A percentile compares a stretch with the other conserved stretches of the same genome.
These are phyloP conservation scores for Botrytis sinoallii DNA, from an alignment of 2,329 filamentous ascomycete species.

Conservation along the genomic window DNA sequence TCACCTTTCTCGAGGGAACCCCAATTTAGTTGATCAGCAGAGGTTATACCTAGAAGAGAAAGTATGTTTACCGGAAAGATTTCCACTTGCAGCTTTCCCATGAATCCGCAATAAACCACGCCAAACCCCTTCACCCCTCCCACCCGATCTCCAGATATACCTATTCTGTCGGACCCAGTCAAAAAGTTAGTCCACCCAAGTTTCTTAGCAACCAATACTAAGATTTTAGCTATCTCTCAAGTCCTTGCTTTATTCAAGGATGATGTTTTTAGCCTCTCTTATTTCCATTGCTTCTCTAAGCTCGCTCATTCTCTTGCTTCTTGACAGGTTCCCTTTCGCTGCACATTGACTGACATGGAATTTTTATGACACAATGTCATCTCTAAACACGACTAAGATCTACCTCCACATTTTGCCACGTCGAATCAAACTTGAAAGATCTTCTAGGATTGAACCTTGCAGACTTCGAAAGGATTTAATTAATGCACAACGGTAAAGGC, in stretches of 20 bases:
- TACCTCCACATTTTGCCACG: constrained; percentile 15
- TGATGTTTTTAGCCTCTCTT: background rate
- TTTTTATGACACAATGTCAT: constrained; percentile 9
- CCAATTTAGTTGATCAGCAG: constrained; percentile 7
- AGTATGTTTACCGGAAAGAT: background rate
- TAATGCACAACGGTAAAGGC: background rate
- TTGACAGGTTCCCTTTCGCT: background rate
- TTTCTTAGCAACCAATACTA: background rate
- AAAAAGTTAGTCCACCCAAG: background rate
- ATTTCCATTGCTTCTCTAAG: background rate
- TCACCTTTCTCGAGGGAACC: background rate
- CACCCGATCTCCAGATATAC: constrained; percentile 3
- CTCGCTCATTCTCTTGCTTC: background rate
- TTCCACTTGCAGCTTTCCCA: constrained; percentile 3
- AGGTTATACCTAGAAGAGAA: constrained; percentile 4
- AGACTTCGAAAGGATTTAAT: background rate
- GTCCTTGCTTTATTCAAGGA: background rate
- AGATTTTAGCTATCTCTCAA: background rate
- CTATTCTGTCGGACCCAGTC: background rate
- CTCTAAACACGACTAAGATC: constrained; percentile 7
- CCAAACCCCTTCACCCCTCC: background rate
- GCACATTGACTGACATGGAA: background rate
- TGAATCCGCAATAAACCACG: background rate
- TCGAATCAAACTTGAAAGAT: background rate
- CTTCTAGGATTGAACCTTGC: background rate